Evolutionary conservation across 805 yeast genomes (phyloP).

Genomic region (Saturnispora hagleri): DNA sequence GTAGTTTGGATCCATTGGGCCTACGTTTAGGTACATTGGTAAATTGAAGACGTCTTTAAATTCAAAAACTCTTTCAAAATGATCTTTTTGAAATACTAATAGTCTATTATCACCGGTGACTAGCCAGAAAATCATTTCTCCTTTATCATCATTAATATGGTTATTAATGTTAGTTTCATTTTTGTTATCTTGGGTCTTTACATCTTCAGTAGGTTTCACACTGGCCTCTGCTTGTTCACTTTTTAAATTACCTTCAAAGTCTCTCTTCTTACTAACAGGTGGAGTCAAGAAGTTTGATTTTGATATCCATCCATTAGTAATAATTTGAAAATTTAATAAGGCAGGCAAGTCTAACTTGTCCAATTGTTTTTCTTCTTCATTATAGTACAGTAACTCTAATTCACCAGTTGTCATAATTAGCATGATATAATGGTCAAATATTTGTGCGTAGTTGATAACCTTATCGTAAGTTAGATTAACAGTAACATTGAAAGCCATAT

Average conservation of each 20-base stretch:
- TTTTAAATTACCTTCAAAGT: constrained; percentile 16
- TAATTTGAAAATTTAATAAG: constrained; percentile 32
- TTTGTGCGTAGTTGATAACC: constrained; percentile 55
- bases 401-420: constrained; percentile 64
- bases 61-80: constrained; percentile 45
- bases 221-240: constrained; percentile 13
- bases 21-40: constrained; percentile 34
- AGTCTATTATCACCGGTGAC: constrained; percentile 74
- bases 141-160: constrained; percentile 8
- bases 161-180: neutral
- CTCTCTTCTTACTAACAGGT: constrained; percentile 27
- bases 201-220: neutral
- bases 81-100: constrained; percentile 50
- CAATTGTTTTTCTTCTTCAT: constrained; percentile 15
- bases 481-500: constrained; percentile 47
- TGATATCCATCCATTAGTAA: constrained; percentile 61
- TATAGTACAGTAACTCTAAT: constrained; percentile 44
- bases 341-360: constrained; percentile 28
- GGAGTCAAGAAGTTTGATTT: constrained; percentile 37
- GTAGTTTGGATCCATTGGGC: constrained; percentile 38
- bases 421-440: constrained; percentile 54
- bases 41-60: constrained; percentile 40
- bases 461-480: constrained; percentile 45
- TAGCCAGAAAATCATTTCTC: constrained; percentile 45
- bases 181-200: constrained; percentile 4